phyloP scores from a whole-genome alignment of 305 asterid genomes.

The Rubia occidens region DNA sequence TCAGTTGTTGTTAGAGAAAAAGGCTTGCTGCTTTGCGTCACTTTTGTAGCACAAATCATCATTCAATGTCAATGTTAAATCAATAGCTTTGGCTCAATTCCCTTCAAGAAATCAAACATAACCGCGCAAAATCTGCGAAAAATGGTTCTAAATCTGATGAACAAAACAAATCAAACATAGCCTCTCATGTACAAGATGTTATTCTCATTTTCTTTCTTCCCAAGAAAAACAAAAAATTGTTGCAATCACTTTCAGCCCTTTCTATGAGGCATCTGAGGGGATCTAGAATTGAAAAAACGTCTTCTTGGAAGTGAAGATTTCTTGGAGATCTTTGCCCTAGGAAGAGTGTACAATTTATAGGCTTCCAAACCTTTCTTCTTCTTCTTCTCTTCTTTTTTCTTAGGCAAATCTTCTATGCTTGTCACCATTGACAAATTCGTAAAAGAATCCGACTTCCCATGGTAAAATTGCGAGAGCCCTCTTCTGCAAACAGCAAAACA shows the following conservation, averaged over 20 bases:
- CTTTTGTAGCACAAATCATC: slow-evolving; percentile 9
- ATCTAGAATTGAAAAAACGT: slow-evolving; percentile 8
- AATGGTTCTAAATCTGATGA: no score
- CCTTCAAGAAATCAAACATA: not conserved
- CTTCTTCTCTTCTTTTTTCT: slow-evolving; percentile 36
- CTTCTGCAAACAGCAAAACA: slow-evolving; percentile 38
- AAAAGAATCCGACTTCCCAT: slow-evolving; percentile 77
- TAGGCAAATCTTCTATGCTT: slow-evolving; percentile 61
- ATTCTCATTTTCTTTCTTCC: not conserved
- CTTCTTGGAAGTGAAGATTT: slow-evolving; percentile 19
- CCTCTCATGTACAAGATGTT: not conserved
- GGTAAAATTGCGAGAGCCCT: slow-evolving; percentile 65
- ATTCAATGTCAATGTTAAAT: slow-evolving; percentile 14
- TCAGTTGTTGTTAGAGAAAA: not conserved
- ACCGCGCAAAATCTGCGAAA: no score
- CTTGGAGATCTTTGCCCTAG: slow-evolving; percentile 48
- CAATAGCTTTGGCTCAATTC: not conserved
- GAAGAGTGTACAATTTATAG: slow-evolving; percentile 43
- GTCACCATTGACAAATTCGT: slow-evolving; percentile 50
- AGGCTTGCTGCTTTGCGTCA: slow-evolving; percentile 1
- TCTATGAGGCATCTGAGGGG: slow-evolving; percentile 9
- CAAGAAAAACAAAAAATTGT: not conserved
- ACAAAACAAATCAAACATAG: not conserved
- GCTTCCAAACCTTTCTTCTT: slow-evolving; percentile 40
- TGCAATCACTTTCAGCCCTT: slow-evolving; percentile 7